phyloP scores from a whole-genome alignment of 2,329 filamentous ascomycete species.

The Zalaria sp. region DNA sequence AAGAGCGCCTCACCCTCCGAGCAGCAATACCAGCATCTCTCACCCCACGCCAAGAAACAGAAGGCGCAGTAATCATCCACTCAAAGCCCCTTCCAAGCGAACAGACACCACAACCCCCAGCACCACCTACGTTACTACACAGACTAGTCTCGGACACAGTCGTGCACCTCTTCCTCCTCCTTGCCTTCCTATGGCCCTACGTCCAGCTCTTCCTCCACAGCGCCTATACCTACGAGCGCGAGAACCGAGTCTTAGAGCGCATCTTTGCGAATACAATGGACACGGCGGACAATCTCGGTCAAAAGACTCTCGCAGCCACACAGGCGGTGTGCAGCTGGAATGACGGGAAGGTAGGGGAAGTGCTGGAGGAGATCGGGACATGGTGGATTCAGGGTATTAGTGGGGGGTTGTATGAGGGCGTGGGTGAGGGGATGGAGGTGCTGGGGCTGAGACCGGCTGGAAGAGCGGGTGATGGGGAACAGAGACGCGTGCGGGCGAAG shows the following conservation, averaged over 20 bases:
- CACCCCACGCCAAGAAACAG: constrained; percentile 2
- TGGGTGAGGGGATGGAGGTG: constrained; percentile 37
- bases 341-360: constrained; percentile 49
- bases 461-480: too few relatives aligned
- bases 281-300: constrained; percentile 40
- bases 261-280: constrained; percentile 38
- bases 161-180: constrained; percentile 43
- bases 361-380: constrained; percentile 38
- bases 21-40: constrained; percentile 33
- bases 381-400: constrained; percentile 52
- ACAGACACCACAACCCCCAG: constrained; percentile 10
- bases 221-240: constrained; percentile 49
- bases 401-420: constrained; percentile 53
- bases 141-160: constrained; percentile 42
- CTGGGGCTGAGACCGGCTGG: constrained; percentile 18
- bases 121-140: constrained; percentile 39
- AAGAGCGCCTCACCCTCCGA: constrained; percentile 39
- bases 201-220: constrained; percentile 38
- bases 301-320: constrained; percentile 36
- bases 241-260: constrained; percentile 49
- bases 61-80: neutral
- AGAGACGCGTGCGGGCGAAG: too few relatives aligned
- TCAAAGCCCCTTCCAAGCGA: neutral
- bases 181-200: constrained; percentile 49
- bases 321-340: constrained; percentile 45